These are phyloP conservation scores for Citrus sinensis DNA, from an alignment of 345 rosid species.

Conservation along the genomic window DNA sequence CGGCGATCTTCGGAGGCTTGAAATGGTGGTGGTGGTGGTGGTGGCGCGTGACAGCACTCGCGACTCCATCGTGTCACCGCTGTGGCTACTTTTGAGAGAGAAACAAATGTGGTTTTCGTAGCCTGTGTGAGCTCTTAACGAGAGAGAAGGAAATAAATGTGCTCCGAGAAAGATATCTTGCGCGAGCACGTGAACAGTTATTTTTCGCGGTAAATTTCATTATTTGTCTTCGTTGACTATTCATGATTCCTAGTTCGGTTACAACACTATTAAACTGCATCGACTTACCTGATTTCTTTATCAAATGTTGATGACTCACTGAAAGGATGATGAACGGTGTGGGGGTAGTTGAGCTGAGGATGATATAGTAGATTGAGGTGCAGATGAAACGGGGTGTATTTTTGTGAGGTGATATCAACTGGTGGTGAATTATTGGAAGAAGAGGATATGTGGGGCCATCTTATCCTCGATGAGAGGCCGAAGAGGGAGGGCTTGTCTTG, in stretches of 20 bases:
- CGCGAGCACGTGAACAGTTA: not conserved
- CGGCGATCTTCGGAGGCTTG: constrained; percentile 30
- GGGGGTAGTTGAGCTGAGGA: not conserved
- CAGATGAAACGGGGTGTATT: not conserved
- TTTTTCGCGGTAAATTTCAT: not conserved
- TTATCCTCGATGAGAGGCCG: constrained; percentile 36
- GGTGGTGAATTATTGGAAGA: not conserved
- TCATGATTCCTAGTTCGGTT: not conserved
- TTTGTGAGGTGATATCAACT: not conserved
- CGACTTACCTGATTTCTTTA: not conserved
- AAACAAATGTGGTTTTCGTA: constrained; percentile 11
- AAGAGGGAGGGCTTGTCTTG: constrained; percentile 10
- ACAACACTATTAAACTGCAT: not conserved
- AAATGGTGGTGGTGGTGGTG: constrained; percentile 36
- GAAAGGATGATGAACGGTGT: not conserved
- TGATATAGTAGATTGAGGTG: not conserved
- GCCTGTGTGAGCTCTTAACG: constrained; percentile 21
- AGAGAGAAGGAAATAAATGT: constrained; percentile 5
- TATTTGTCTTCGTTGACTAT: not conserved
- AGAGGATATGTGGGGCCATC: constrained; percentile 22
- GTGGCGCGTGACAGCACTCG: constrained; percentile 74
- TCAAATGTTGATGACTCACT: not conserved
- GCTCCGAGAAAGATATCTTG: constrained; percentile 4
- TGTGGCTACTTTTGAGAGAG: not conserved
- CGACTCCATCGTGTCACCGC: constrained; percentile 60